A percentile compares a stretch with the other conserved stretches of the same genome.
Evolutionary conservation across 441 rosid genomes (phyloP).

Genomic region (Gossypium lobatum): DNA sequence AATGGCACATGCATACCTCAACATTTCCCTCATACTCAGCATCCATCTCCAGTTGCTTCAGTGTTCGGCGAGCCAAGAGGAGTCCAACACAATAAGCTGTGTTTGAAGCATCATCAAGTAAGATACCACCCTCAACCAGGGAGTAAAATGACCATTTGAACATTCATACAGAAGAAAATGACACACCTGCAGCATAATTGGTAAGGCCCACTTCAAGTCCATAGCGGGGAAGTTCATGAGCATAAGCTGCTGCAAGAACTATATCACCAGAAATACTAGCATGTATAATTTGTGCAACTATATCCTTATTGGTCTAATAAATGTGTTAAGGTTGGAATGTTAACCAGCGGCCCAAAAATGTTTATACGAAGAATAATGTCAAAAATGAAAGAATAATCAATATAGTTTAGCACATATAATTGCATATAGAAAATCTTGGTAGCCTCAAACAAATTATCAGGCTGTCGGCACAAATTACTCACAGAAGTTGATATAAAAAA

Average conservation of each 20-base stretch:
- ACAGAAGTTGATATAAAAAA: not conserved
- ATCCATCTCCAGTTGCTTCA: slow-evolving; percentile 68
- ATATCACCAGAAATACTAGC: slow-evolving; percentile 65
- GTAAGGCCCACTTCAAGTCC: slow-evolving; percentile 77
- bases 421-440: not conserved
- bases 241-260: slow-evolving; percentile 63
- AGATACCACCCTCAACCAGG: not conserved
- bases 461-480: not conserved
- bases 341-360: not conserved
- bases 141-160: not conserved
- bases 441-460: not conserved
- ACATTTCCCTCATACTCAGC: slow-evolving; percentile 63
- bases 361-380: too few species aligned
- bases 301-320: slow-evolving; percentile 58
- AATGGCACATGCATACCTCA: slow-evolving; percentile 36
- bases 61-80: slow-evolving; percentile 67
- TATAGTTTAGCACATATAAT: not conserved
- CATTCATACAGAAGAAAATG: not conserved
- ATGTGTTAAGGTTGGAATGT: slow-evolving; percentile 12
- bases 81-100: slow-evolving; percentile 84
- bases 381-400: not conserved
- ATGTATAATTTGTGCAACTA: slow-evolving; percentile 46
- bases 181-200: slow-evolving; percentile 69
- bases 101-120: not conserved
- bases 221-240: slow-evolving; percentile 63